Percentiles rank a stretch among this genome's conserved stretches.
Conservation (phyloP, 768 basidiomycete genomes). For the Leucosporidium yakuticum region DNA sequence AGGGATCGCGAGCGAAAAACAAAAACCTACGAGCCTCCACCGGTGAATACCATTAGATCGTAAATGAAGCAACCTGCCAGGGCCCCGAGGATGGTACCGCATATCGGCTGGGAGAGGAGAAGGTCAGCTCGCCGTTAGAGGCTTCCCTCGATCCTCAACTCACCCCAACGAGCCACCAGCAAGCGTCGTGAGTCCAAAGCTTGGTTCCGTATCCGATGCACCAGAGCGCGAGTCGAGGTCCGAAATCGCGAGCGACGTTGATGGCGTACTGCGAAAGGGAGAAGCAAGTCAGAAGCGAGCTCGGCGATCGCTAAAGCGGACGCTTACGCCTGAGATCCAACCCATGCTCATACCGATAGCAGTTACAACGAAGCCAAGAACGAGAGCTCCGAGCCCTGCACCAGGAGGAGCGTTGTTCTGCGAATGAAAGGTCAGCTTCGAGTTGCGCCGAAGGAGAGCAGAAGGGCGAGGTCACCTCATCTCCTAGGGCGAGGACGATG, state of each 20-base stretch:
- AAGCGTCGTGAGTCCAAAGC: constrained; percentile 23
- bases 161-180: constrained; percentile 31
- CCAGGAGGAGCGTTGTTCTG: constrained; percentile 33
- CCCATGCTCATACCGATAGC: constrained; percentile 30
- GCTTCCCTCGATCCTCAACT: not conserved
- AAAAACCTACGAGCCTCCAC: too few species aligned
- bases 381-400: constrained; percentile 31
- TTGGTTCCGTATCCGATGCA: constrained; percentile 20
- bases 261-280: constrained; percentile 17
- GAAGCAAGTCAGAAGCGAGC: not conserved
- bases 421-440: too few species aligned
- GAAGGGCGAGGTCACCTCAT: constrained; percentile 18
- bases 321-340: constrained; percentile 10
- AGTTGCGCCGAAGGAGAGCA: not conserved
- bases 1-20: too few species aligned
- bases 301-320: not conserved
- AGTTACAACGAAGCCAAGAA: constrained; percentile 28
- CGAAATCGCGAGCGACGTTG: constrained; percentile 25
- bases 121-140: too few species aligned
- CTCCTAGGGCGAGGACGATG: constrained; percentile 26
- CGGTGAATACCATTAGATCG: too few species aligned
- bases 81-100: too few species aligned
- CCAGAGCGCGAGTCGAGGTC: constrained; percentile 26
- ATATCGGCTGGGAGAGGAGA: too few species aligned
- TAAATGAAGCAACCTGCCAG: too few species aligned